Percentiles rank a stretch among this genome's conserved stretches.
These are phyloP conservation scores for Mallotus nudiflorus DNA, from an alignment of 345 rosid species.

Conservation along the genomic window DNA sequence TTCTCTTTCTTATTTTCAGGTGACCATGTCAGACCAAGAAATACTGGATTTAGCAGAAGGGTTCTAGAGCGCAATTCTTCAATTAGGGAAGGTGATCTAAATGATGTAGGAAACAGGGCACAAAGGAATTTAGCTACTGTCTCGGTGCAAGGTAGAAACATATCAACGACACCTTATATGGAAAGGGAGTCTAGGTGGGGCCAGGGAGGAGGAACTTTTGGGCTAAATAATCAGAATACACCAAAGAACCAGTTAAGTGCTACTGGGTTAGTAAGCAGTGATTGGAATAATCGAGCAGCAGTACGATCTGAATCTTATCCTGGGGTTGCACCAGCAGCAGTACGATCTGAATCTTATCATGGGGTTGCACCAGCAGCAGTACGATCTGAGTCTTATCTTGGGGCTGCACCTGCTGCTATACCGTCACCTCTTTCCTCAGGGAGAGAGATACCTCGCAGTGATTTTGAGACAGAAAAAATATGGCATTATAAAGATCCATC, in stretches of 20 bases:
- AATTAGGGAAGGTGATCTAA: slow-evolving; percentile 34
- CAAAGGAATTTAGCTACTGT: slow-evolving; percentile 27
- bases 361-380: slow-evolving; percentile 35
- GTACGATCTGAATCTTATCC: slow-evolving; percentile 23
- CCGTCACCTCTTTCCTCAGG: slow-evolving; percentile 37
- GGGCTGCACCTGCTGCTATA: slow-evolving; percentile 11
- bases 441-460: slow-evolving; percentile 39
- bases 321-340: slow-evolving; percentile 28
- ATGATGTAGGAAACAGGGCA: slow-evolving; percentile 39
- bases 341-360: slow-evolving; percentile 21
- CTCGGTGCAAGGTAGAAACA: slow-evolving; percentile 32
- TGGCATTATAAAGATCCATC: slow-evolving; percentile 98
- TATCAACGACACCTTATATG: slow-evolving; percentile 15
- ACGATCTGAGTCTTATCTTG: too few species aligned
- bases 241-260: slow-evolving; percentile 35
- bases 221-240: slow-evolving; percentile 15
- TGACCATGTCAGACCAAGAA: slow-evolving; percentile 52
- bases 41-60: slow-evolving; percentile 66
- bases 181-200: slow-evolving; percentile 24
- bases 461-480: slow-evolving; percentile 74
- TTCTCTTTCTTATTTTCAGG: slow-evolving; percentile 43
- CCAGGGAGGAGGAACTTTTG: slow-evolving; percentile 22
- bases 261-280: slow-evolving; percentile 18
- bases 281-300: slow-evolving; percentile 17
- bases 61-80: slow-evolving; percentile 29